phyloP scores from a whole-genome alignment of 495 filamentous ascomycete species.

The Talaromyces wortmannii region DNA sequence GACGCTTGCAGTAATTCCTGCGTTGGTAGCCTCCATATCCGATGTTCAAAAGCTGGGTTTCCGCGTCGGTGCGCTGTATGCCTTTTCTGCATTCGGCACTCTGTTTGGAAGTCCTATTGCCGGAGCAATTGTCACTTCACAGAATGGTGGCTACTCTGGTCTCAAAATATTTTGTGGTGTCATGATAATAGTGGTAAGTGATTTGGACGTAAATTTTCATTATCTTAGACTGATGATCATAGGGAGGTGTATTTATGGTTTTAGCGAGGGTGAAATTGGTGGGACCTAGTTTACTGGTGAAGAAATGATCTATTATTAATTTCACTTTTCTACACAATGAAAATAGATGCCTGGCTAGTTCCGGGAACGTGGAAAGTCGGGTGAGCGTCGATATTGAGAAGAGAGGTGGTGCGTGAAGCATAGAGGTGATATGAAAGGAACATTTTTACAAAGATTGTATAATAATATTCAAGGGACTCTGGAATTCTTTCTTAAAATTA shows the following conservation, averaged over 20 bases:
- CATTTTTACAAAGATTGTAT: no score
- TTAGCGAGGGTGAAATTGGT: background rate
- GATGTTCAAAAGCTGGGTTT: constrained; percentile 15
- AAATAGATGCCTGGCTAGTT: no score
- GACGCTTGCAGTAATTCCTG: constrained; percentile 16
- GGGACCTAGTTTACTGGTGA: background rate
- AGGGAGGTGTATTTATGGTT: background rate
- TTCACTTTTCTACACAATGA: no score
- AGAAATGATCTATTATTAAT: background rate
- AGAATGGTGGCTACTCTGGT: constrained; percentile 9
- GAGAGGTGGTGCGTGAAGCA: no score
- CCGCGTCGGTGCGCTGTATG: constrained; percentile 13
- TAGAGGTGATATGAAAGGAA: no score
- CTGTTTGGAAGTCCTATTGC: constrained; percentile 61
- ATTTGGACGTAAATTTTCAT: background rate
- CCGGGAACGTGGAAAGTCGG: no score
- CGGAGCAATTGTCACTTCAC: constrained; percentile 27
- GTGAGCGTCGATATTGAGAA: no score
- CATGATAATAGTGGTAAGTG: background rate
- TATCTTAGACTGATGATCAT: background rate
- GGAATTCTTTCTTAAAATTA: no score
- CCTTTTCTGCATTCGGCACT: constrained; percentile 16
- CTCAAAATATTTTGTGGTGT: constrained; percentile 14
- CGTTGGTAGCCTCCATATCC: constrained; percentile 20
- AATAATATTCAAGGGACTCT: no score